Base-by-base conservation (phyloP, 768 basidiomycete genomes). In the Mycena metata region DNA sequence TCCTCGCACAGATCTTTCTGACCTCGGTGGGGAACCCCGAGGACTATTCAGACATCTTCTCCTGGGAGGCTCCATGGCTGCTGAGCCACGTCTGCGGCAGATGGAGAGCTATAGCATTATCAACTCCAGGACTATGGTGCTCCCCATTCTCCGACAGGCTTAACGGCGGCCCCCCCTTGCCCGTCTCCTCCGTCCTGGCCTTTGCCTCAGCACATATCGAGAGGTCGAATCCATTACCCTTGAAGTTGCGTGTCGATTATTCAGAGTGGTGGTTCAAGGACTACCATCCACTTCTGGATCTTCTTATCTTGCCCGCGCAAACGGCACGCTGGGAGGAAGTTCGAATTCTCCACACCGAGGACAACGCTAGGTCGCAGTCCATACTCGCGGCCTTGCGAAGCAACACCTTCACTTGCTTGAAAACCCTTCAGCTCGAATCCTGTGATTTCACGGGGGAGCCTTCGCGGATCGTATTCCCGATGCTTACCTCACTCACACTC, bases 31-130 rank as follows among this genome's bases (percentile, higher is more conserved):
- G 5, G 11, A 39, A 15, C 15, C 11, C n/a, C 11, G n/a, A 36
- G n/a, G n/a, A n/a, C n/a, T n/a, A n/a, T n/a, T n/a, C n/a, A n/a
- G n/a, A n/a, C n/a, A n/a, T n/a, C n/a, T n/a, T n/a, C n/a, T 35
- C n/a, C n/a, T 19, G 23, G 23, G 2, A 54, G 19, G 16, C 50
- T 36, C 52, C 52, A 30, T 55, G 35, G 36, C 6, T 55, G 36
- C 36, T 55, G 8, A 35, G 54, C 39, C 36, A 21, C 5, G 36
- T 55, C 11, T 55, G 54, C 54, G 12, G 13, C n/a, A 39, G 36
- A 55, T 55, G 54, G 36, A 55, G 54, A 41, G 19, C 23, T 19
- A 15, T 55, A 39, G 52, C 52, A 41, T 23, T 55, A 8, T 21
- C 35, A 10, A 39, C 21, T 15, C 54, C 54, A 12, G 41, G 12